Percentiles rank a stretch among this genome's conserved stretches.
phyloP scores from a whole-genome alignment of 108 stramenopile genomes.

The Epithemia pelagica region DNA sequence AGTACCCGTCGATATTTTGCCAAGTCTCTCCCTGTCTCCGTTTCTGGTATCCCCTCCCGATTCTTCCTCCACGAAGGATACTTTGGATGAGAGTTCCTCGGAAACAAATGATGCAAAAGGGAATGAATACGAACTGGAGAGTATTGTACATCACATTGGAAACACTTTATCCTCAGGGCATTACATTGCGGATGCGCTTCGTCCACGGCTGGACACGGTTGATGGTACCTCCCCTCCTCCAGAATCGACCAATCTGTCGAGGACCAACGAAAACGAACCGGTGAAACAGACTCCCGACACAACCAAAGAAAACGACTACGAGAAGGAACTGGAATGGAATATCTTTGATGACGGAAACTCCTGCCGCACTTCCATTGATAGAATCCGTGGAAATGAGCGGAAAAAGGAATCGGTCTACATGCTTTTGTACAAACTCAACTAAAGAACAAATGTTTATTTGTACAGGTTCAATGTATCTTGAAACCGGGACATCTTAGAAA shows the following conservation, averaged over 20 bases:
- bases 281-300: neutral
- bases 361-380: neutral
- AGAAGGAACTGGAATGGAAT: neutral
- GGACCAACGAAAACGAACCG: neutral
- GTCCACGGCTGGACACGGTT: neutral
- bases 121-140: slow-evolving; percentile 27
- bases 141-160: slow-evolving; percentile 56
- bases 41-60: slow-evolving; percentile 14
- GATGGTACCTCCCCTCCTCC: neutral
- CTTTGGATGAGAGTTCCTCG: neutral
- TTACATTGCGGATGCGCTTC: slow-evolving; percentile 44
- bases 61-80: slow-evolving; percentile 1
- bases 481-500: too few relatives aligned
- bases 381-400: neutral
- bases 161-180: slow-evolving; percentile 40
- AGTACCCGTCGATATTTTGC: slow-evolving; percentile 28
- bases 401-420: neutral
- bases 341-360: neutral
- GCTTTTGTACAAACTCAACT: neutral
- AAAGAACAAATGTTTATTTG: too few relatives aligned
- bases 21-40: slow-evolving; percentile 18
- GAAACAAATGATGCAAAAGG: neutral
- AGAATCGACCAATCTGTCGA: neutral
- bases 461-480: too few relatives aligned
- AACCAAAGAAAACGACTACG: neutral